phyloP scores from a whole-genome alignment of 2,329 filamentous ascomycete genomes.

The Aspergillus awamori region DNA sequence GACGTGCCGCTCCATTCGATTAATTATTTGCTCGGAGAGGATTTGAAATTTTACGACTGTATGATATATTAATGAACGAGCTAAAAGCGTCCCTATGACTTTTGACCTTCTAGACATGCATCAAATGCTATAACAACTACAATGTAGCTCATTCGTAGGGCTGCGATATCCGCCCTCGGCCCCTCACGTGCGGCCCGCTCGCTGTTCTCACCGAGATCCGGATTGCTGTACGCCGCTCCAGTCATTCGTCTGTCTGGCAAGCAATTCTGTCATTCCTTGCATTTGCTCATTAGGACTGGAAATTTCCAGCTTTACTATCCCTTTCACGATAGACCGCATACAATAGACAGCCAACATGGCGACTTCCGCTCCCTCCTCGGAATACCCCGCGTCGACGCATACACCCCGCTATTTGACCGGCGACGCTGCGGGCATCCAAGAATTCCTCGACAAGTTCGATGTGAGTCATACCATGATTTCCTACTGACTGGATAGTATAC shows the following conservation, averaged over 20 bases:
- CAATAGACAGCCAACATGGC: slow-evolving; percentile 1
- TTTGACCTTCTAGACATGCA: not conserved
- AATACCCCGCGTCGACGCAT: slow-evolving; percentile 27
- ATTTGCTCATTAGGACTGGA: not conserved
- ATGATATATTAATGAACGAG: slow-evolving; percentile 19
- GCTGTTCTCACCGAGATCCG: slow-evolving; percentile 8
- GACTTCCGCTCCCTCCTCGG: slow-evolving; percentile 2
- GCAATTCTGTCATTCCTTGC: not conserved
- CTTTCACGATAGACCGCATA: not conserved
- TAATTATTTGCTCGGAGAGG: not conserved
- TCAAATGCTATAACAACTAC: too few relatives aligned
- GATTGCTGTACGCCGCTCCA: not conserved
- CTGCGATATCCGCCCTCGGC: not conserved
- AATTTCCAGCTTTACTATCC: too few relatives aligned
- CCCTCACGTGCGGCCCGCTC: slow-evolving; percentile 13
- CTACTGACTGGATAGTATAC: not conserved
- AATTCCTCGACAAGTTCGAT: slow-evolving; percentile 89
- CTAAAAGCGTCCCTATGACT: not conserved
- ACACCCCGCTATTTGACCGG: slow-evolving; percentile 70
- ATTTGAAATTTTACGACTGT: slow-evolving; percentile 19
- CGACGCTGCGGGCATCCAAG: slow-evolving; percentile 72
- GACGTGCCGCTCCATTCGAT: not conserved
- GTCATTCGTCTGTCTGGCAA: not conserved
- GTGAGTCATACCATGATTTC: slow-evolving; percentile 58
- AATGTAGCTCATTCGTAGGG: not conserved